Percentiles rank a stretch among this genome's conserved stretches.
These are phyloP conservation scores for Pyricularia sp. DNA, from an alignment of 2,329 filamentous ascomycete genomes.

Conservation along the genomic window DNA sequence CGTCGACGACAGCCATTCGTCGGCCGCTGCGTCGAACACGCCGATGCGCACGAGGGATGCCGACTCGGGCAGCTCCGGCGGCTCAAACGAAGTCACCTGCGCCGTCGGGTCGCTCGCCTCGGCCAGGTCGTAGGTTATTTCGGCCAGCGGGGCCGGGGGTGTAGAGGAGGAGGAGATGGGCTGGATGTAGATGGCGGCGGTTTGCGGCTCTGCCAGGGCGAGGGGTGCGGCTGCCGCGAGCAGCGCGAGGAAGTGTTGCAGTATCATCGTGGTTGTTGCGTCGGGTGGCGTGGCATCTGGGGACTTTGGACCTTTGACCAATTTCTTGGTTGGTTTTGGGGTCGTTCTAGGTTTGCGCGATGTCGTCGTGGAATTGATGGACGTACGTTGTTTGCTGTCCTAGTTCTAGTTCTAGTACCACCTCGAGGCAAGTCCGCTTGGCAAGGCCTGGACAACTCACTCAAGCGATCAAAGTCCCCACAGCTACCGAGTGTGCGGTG, in stretches of 20 bases:
- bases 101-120: slow-evolving; percentile 21
- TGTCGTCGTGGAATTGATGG: background rate
- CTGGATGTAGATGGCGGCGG: slow-evolving; percentile 45
- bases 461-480: background rate
- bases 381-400: background rate
- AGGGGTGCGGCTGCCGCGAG: slow-evolving; percentile 18
- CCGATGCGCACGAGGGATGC: slow-evolving; percentile 47
- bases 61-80: slow-evolving; percentile 35
- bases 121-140: slow-evolving; percentile 44
- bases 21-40: slow-evolving; percentile 38
- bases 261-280: slow-evolving; percentile 28
- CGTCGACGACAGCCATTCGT: slow-evolving; percentile 43
- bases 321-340: background rate
- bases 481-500: background rate
- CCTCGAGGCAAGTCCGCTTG: background rate
- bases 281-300: background rate
- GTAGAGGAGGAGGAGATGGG: slow-evolving; percentile 30
- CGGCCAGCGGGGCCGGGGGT: slow-evolving; percentile 34
- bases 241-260: slow-evolving; percentile 30
- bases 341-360: background rate
- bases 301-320: background rate
- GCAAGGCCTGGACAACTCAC: background rate
- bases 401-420: no score
- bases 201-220: slow-evolving; percentile 30
- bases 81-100: slow-evolving; percentile 44